phyloP scores from a whole-genome alignment of 441 rosid genomes.

The Jatropha podagrica region DNA sequence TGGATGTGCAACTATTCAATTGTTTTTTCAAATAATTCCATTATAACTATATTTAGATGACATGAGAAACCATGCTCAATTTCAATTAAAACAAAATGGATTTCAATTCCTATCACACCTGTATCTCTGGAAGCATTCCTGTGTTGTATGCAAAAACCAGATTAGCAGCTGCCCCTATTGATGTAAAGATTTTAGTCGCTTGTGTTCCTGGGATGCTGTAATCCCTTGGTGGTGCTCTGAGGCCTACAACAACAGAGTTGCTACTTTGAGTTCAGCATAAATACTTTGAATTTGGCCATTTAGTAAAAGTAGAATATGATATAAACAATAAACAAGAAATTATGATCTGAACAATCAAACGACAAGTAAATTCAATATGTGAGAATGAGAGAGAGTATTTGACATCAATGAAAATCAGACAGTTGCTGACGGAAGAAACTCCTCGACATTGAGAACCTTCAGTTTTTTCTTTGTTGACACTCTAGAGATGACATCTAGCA shows the following conservation, averaged over 20 bases:
- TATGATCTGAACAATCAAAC: background rate
- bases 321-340: background rate
- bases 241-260: conserved; percentile 43
- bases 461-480: background rate
- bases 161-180: conserved; percentile 78
- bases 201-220: conserved; percentile 62
- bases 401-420: background rate
- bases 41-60: background rate
- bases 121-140: conserved; percentile 98
- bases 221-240: conserved; percentile 64
- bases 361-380: background rate
- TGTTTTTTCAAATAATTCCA: background rate
- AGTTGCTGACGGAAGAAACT: background rate
- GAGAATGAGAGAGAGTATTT: background rate
- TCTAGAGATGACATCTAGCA: background rate
- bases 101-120: conserved; percentile 41
- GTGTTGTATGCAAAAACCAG: conserved; percentile 90
- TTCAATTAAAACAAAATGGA: conserved; percentile 4
- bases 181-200: conserved; percentile 48
- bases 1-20: too few relatives aligned
- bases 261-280: conserved; percentile 11
- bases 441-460: background rate
- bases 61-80: background rate
- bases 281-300: background rate
- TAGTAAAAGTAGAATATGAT: background rate